Conservation (phyloP, 768 basidiomycete genomes). For the Podaxis sp. region DNA sequence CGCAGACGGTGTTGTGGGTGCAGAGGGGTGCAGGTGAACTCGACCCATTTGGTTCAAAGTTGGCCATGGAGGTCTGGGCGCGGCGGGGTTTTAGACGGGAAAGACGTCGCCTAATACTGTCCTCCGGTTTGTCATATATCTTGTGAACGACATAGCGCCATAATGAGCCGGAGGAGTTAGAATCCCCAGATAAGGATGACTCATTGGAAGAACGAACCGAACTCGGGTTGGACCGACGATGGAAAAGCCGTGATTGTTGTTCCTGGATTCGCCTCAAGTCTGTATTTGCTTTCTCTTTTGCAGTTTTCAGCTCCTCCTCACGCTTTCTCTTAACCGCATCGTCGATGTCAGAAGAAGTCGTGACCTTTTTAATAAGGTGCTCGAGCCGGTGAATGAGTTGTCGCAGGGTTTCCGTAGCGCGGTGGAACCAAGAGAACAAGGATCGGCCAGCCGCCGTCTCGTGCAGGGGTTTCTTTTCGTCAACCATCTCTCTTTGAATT, state of each 20-base stretch:
- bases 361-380: not conserved
- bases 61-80: not conserved
- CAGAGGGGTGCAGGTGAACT: not conserved
- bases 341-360: not conserved
- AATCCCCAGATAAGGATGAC: not conserved
- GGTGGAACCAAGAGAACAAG: constrained; percentile 8
- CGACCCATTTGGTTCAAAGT: not conserved
- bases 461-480: constrained; percentile 1
- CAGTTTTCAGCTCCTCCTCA: not conserved
- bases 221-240: not conserved
- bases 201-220: not conserved
- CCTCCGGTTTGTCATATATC: not conserved
- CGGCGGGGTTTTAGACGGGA: not conserved
- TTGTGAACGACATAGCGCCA: not conserved
- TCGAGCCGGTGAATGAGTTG: constrained; percentile 1
- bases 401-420: not conserved
- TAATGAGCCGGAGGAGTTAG: not conserved
- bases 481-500: constrained; percentile 22
- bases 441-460: constrained; percentile 17
- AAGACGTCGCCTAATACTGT: not conserved
- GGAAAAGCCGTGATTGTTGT: not conserved
- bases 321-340: not conserved
- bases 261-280: not conserved
- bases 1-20: not conserved
- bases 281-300: not conserved